Percentiles rank a stretch among this genome's conserved stretches.
Evolutionary conservation across 768 basidiomycete species (phyloP).

Genomic region (Amanita exitialis): DNA sequence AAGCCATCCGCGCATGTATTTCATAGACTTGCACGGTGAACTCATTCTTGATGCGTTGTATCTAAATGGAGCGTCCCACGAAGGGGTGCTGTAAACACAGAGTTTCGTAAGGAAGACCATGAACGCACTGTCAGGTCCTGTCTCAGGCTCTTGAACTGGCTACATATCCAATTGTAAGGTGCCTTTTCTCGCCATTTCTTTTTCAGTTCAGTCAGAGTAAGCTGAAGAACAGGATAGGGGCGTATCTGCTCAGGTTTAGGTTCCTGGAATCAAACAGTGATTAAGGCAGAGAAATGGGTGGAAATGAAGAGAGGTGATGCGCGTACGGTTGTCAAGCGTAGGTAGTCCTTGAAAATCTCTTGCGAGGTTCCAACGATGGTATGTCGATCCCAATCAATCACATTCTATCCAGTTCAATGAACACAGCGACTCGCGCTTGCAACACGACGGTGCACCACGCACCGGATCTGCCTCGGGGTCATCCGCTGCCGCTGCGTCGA

Average conservation of each 20-base stretch:
- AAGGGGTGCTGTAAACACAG: not conserved
- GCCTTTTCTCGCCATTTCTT: slow-evolving; percentile 74
- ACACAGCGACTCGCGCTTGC: not conserved
- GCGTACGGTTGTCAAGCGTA: slow-evolving; percentile 81
- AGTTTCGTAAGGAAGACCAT: not conserved
- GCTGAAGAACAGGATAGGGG: slow-evolving; percentile 73
- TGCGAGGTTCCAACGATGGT: slow-evolving; percentile 91
- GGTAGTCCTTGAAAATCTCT: slow-evolving; percentile 91
- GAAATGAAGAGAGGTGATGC: not conserved
- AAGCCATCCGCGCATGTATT: slow-evolving; percentile 94
- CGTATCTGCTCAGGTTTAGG: slow-evolving; percentile 92
- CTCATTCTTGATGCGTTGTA: slow-evolving; percentile 97
- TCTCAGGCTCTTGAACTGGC: slow-evolving; percentile 94
- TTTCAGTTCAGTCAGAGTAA: slow-evolving; percentile 82
- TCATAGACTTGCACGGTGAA: slow-evolving; percentile 98
- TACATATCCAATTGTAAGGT: slow-evolving; percentile 86
- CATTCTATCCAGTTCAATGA: slow-evolving; percentile 49
- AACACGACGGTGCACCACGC: slow-evolving; percentile 17
- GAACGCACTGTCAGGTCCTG: slow-evolving; percentile 91
- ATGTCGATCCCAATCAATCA: slow-evolving; percentile 91
- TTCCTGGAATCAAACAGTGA: slow-evolving; percentile 44
- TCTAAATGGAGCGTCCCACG: slow-evolving; percentile 34
- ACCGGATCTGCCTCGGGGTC: slow-evolving; percentile 71
- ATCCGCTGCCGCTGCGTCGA: slow-evolving; percentile 26
- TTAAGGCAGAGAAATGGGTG: slow-evolving; percentile 5